Evolutionary conservation across 73 alveolate genomes (phyloP).

Genomic region (Paramecium octaurelia): DNA sequence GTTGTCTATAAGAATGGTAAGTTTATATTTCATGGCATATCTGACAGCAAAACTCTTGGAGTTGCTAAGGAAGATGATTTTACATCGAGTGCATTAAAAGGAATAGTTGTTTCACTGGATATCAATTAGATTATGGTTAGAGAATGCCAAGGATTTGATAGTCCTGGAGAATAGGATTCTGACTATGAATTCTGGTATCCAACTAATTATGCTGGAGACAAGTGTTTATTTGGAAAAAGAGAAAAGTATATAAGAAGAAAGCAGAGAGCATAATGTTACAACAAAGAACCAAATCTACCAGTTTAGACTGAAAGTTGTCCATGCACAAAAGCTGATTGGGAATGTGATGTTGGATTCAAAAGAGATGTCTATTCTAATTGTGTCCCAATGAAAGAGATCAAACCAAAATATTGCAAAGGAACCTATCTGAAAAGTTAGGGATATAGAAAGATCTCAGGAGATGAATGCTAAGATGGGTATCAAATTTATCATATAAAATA

Average conservation of each 20-base stretch:
- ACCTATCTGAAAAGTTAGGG: slow-evolving; percentile 67
- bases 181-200: slow-evolving; percentile 91
- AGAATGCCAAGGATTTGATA: slow-evolving; percentile 80
- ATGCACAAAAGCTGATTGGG: slow-evolving; percentile 84
- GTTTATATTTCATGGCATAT: slow-evolving; percentile 68
- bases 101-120: slow-evolving; percentile 66
- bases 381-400: slow-evolving; percentile 43
- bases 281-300: slow-evolving; percentile 62
- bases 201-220: slow-evolving; percentile 69
- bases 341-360: slow-evolving; percentile 81
- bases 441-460: slow-evolving; percentile 85
- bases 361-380: slow-evolving; percentile 62
- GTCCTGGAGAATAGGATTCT: slow-evolving; percentile 62
- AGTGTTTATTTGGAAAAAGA: slow-evolving; percentile 79
- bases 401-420: slow-evolving; percentile 60
- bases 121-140: slow-evolving; percentile 77
- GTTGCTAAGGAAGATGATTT: slow-evolving; percentile 62
- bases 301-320: slow-evolving; percentile 67
- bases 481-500: not conserved
- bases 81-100: slow-evolving; percentile 65
- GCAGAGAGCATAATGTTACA: slow-evolving; percentile 72
- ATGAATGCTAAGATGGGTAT: slow-evolving; percentile 79
- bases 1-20: not conserved
- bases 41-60: slow-evolving; percentile 59
- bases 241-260: slow-evolving; percentile 79